Base-by-base conservation (phyloP, 805 yeast genomes). In the Pichia pseudocactophila region DNA sequence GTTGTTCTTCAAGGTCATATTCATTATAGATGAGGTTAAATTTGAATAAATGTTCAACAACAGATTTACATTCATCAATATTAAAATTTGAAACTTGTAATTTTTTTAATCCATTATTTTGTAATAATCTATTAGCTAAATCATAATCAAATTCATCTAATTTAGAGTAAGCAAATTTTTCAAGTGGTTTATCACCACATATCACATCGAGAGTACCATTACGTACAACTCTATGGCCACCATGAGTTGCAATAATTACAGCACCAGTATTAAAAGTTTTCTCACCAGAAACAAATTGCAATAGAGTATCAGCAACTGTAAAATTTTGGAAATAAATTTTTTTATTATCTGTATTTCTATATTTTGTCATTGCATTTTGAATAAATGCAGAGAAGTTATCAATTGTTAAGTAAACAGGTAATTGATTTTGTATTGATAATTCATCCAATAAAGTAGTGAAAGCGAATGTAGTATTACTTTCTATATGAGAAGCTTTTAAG, bases 111-210 rank as follows among this genome's bases (percentile, higher is more conserved):
- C 59, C 61, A 32, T 50, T 53, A 40, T 58, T 54, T 25, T 36
- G 58, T 34, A 53, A 41, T 33, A 86, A 62, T 22, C 63, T 56
- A n/a, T 66, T 59, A 1, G 82, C 78, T 26, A 82, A 61, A 3
- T 58, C 61, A n/a, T 65, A 62, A 53, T 84, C 87, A 53, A 74
- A 82, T 31, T 70, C 61, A 13, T 60, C 51, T 27, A 58, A 46
- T 34, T 65, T 68, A 32, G 74, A 64, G 59, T 84, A 87, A 0
- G 98, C 98, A n/a, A 87, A 68, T 50, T 92, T 94, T 7, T 48
- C 47, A 11, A 40, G 15, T 27, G 63, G 16, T 26, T 39, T 61
- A 40, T 71, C 62, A 2, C 78, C 78, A 4, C 31, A n/a, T 15
- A 53, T 52, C 30, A 83, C 61, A 0, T 80, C 85, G 3, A 76